Evolutionary conservation across 768 basidiomycete genomes (phyloP).

Genomic region (Trametes maxima): DNA sequence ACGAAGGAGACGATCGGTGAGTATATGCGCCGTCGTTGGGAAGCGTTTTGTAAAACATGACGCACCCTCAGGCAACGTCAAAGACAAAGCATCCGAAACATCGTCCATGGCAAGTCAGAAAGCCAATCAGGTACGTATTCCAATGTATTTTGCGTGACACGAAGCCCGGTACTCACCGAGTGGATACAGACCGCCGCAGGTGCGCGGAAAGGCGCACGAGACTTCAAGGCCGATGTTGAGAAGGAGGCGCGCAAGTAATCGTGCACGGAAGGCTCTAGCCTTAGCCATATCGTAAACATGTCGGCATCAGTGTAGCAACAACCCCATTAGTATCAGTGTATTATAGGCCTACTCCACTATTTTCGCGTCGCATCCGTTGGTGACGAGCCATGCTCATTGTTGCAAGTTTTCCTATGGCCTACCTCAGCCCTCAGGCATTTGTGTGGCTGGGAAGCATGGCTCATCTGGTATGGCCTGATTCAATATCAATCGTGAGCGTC

Average conservation of each 20-base stretch:
- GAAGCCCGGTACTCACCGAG: not conserved
- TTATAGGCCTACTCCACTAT: not conserved
- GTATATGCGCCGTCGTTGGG: not conserved
- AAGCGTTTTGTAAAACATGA: not conserved
- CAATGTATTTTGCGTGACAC: not conserved
- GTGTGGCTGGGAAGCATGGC: too few species aligned
- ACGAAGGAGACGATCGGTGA: constrained; percentile 42
- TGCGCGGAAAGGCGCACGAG: constrained; percentile 27
- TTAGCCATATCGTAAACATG: too few species aligned
- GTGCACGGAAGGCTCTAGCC: not conserved
- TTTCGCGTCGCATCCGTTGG: not conserved
- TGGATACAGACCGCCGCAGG: constrained; percentile 28
- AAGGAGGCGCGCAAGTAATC: constrained; percentile 31
- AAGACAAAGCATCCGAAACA: constrained; percentile 41
- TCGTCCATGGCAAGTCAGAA: constrained; percentile 40
- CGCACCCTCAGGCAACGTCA: constrained; percentile 34
- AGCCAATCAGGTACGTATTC: constrained; percentile 39
- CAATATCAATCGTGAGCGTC: too few species aligned
- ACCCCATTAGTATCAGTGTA: not conserved
- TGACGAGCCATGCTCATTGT: not conserved
- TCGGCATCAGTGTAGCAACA: not conserved
- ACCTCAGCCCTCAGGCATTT: too few species aligned
- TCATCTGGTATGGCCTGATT: too few species aligned
- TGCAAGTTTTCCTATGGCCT: too few species aligned
- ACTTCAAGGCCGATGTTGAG: constrained; percentile 33